Conservation (phyloP, 2,329 filamentous ascomycete species). For the Hypoxylon sp. region DNA sequence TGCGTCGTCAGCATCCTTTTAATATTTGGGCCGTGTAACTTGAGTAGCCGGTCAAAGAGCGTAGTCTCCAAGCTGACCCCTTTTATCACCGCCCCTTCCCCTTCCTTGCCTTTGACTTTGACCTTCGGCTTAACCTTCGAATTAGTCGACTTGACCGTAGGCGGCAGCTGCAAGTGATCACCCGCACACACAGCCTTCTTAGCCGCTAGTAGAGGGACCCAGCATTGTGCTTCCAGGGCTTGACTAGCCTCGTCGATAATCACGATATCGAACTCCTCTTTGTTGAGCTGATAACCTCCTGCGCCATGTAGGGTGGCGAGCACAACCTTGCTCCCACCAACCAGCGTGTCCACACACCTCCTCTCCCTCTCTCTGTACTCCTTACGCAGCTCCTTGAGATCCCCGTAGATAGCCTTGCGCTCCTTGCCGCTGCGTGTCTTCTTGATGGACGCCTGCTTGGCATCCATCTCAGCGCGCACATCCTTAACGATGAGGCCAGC, state of each 20-base stretch:
- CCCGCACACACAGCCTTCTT: constrained; percentile 91
- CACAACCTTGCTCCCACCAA: constrained; percentile 85
- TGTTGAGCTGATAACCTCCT: constrained; percentile 84
- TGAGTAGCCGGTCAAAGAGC: constrained; percentile 88
- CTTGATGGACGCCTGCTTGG: constrained; percentile 87
- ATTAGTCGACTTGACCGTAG: constrained; percentile 88
- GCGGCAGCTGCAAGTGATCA: constrained; percentile 93
- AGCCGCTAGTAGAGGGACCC: constrained; percentile 87
- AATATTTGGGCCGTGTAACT: constrained; percentile 83
- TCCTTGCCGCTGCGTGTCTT: constrained; percentile 88
- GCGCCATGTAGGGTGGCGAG: constrained; percentile 93
- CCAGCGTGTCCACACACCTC: constrained; percentile 81
- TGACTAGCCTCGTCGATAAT: constrained; percentile 97
- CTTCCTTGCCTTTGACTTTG: constrained; percentile 54
- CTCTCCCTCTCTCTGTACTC: constrained; percentile 90
- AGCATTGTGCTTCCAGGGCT: constrained; percentile 95
- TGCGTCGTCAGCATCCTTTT: constrained; percentile 97
- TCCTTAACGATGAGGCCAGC: constrained; percentile 91
- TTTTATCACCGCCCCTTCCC: constrained; percentile 57
- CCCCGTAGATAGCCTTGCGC: constrained; percentile 82
- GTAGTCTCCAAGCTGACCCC: constrained; percentile 84
- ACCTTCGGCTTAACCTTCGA: constrained; percentile 67
- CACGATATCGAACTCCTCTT: constrained; percentile 89
- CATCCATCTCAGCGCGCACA: constrained; percentile 91
- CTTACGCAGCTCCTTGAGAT: constrained; percentile 86